Conservation (phyloP, 1,139 yeast genomes). For the Hemisphaericaspora subhashii region DNA sequence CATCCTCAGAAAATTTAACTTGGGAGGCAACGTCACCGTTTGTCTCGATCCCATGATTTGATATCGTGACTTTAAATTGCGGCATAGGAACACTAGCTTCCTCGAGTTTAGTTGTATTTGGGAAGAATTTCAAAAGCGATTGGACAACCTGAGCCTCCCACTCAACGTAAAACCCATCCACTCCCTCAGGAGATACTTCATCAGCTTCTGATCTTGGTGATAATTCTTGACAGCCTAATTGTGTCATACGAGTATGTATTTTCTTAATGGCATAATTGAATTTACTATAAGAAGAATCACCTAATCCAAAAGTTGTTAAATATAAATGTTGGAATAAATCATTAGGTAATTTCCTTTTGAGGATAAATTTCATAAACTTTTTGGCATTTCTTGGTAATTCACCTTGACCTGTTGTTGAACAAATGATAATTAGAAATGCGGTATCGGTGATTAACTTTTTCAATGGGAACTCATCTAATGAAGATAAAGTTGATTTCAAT, state of each 20-base stretch:
- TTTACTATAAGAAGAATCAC: constrained; percentile 90
- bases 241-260: constrained; percentile 71
- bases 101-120: constrained; percentile 12
- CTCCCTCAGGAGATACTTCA: constrained; percentile 77
- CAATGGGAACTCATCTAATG: constrained; percentile 65
- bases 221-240: constrained; percentile 78
- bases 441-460: constrained; percentile 50
- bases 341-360: constrained; percentile 64
- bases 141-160: constrained; percentile 63
- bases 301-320: constrained; percentile 82
- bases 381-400: constrained; percentile 80
- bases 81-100: constrained; percentile 20
- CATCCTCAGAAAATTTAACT: constrained; percentile 6
- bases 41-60: background rate
- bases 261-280: constrained; percentile 86
- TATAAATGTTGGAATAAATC: constrained; percentile 62
- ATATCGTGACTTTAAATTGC: constrained; percentile 12
- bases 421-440: constrained; percentile 58
- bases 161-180: constrained; percentile 73
- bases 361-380: constrained; percentile 70
- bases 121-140: constrained; percentile 25
- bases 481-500: constrained; percentile 49
- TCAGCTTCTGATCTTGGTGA: constrained; percentile 84
- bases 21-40: background rate
- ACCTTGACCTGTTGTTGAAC: constrained; percentile 96